phyloP scores from a whole-genome alignment of 2,329 filamentous ascomycete species.

The Trichoderma sp. region DNA sequence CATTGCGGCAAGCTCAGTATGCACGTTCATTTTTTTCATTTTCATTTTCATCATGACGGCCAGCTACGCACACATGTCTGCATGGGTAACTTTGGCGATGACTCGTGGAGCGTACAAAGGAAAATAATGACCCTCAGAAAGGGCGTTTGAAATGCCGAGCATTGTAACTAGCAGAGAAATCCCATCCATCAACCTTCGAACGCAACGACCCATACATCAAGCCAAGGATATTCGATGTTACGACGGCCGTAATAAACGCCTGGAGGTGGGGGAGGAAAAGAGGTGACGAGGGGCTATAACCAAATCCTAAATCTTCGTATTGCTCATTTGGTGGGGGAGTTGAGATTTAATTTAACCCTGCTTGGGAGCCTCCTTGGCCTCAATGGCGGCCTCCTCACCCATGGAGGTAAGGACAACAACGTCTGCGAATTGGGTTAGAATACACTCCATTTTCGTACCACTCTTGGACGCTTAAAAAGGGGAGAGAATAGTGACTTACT shows the following conservation, averaged over 20 bases:
- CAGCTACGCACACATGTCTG: conserved; percentile 33
- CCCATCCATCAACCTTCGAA: conserved; percentile 43
- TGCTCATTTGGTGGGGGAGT: conserved; percentile 18
- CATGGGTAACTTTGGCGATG: conserved; percentile 33
- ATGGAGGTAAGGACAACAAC: conserved; percentile 92
- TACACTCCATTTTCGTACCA: background rate
- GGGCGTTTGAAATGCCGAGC: conserved; percentile 31
- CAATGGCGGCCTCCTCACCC: conserved; percentile 89
- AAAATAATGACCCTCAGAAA: conserved; percentile 29
- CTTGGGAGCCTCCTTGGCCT: conserved; percentile 85
- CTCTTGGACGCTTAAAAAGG: background rate
- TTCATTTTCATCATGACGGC: conserved; percentile 28
- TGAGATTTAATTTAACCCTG: conserved; percentile 18
- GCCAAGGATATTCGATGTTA: conserved; percentile 37
- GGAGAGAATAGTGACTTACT: conserved; percentile 60
- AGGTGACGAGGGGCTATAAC: conserved; percentile 29
- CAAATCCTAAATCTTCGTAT: conserved; percentile 26
- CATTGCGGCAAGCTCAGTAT: background rate
- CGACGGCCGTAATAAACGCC: conserved; percentile 35
- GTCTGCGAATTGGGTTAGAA: conserved; percentile 53
- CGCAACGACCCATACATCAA: conserved; percentile 43
- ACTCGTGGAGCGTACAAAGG: conserved; percentile 38
- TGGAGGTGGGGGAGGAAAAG: conserved; percentile 24
- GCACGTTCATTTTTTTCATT: conserved; percentile 13
- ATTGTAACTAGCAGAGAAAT: conserved; percentile 43